These are phyloP conservation scores for Chalara sp. DNA, from an alignment of 2,329 filamentous ascomycete species.

Conservation along the genomic window DNA sequence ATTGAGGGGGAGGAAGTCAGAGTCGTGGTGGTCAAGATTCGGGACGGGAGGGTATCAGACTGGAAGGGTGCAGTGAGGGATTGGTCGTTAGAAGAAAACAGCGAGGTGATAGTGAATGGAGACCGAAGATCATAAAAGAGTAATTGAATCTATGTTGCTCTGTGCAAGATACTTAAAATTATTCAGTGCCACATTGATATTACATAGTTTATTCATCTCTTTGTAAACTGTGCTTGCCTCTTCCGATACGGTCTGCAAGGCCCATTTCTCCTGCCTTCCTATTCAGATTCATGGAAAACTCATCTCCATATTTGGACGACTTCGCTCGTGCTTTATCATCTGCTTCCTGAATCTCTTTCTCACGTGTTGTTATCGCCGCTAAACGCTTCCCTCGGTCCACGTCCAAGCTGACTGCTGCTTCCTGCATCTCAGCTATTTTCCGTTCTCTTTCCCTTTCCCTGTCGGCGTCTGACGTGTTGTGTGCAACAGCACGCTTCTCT, in stretches of 20 bases:
- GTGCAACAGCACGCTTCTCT: background rate
- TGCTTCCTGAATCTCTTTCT: conserved; percentile 55
- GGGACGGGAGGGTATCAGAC: conserved; percentile 81
- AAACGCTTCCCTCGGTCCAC: conserved; percentile 62
- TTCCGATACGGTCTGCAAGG: conserved; percentile 45
- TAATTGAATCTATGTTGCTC: too few relatives aligned
- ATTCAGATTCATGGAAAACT: conserved; percentile 59
- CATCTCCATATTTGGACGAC: conserved; percentile 53
- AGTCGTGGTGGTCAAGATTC: conserved; percentile 80
- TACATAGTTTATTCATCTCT: conserved; percentile 31
- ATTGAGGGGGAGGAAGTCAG: conserved; percentile 77
- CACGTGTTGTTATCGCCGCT: conserved; percentile 57
- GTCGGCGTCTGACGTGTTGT: conserved; percentile 24
- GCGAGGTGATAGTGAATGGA: conserved; percentile 21
- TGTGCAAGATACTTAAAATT: too few relatives aligned
- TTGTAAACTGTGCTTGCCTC: conserved; percentile 38
- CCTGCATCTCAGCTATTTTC: conserved; percentile 68
- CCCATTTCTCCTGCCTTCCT: conserved; percentile 47
- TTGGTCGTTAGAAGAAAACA: conserved; percentile 40
- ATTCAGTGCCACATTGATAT: background rate
- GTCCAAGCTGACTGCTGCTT: conserved; percentile 63
- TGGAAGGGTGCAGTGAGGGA: conserved; percentile 93
- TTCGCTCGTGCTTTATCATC: conserved; percentile 57
- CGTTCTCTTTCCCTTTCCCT: conserved; percentile 52
- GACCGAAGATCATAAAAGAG: background rate